Evolutionary conservation across 345 rosid genomes (phyloP), one percentile per base, ranked within the genome.

Genomic region (Hypericum perforatum): DNA sequence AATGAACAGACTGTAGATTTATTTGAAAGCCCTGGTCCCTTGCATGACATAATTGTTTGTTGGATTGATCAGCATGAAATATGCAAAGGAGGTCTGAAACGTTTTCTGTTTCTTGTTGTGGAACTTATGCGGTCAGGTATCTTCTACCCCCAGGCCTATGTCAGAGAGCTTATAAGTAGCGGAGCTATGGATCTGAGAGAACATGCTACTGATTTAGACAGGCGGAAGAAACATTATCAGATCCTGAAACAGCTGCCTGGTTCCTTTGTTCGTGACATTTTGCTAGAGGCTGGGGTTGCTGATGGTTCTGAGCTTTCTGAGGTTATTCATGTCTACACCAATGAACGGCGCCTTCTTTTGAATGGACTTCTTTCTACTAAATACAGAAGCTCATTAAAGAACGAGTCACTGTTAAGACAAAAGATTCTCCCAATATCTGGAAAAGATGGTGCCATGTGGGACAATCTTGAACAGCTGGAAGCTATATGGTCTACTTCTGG

Each of bases 51-150:
- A 74, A 69, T 84, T 49, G 97, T 89, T 14, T 94, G 97, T 63
- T 94, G 97, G 97, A 89, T 94, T 51, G 99, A 94, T 75, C 99
- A 89, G 66, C 96, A 94, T 53, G 95, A 86, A 64, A 79, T 74
- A 43, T 82, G 74, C 55, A 82, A 62, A 66, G 83, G 89, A 65
- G 95, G 94, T 60, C 63, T 72, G 62, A 82, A 84, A 72, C 78
- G 82, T 41, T 64, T 86, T 67, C 97, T 80, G 63, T 77, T 84
- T 42, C 79, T 94, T 15, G 54, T 86, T 6, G 73, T 77, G 63
- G 99, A 94, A 66, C 94, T 94, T 48, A 61, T 83, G 49, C 84
- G 73, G 7, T 76, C 83, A 69, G 96, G 99, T 45, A 78, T 94
- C 49, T 94, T 94, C 63, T 73, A 73, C 51, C 99, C 99, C 40